A percentile compares a stretch with the other conserved stretches of the same genome.
These are phyloP conservation scores for Magnaporthiopsis incrustans DNA, from an alignment of 2,329 filamentous ascomycete genomes.

Conservation along the genomic window DNA sequence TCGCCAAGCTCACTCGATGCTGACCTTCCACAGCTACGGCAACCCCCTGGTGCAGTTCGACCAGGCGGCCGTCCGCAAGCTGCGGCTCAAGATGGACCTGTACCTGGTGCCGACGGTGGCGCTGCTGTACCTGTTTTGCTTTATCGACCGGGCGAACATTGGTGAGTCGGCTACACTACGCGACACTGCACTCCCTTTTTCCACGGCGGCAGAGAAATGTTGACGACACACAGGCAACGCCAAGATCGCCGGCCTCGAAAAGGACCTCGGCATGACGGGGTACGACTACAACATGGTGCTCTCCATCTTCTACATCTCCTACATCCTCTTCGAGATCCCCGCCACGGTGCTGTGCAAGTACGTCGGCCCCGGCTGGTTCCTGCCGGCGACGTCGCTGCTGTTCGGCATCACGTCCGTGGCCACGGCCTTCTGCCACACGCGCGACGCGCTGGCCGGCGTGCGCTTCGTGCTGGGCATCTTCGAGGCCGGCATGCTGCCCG, in stretches of 20 bases:
- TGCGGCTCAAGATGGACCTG: slow-evolving; percentile 58
- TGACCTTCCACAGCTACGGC: slow-evolving; percentile 31
- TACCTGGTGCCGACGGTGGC: slow-evolving; percentile 58
- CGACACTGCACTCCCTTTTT: too few species aligned
- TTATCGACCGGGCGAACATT: slow-evolving; percentile 68
- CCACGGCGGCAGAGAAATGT: too few species aligned
- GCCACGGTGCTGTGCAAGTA: slow-evolving; percentile 61
- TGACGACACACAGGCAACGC: slow-evolving; percentile 61
- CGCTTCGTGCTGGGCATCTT: slow-evolving; percentile 62
- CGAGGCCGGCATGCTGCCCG: slow-evolving; percentile 66
- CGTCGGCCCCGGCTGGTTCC: slow-evolving; percentile 64
- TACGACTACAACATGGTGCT: slow-evolving; percentile 65
- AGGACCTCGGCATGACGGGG: slow-evolving; percentile 48
- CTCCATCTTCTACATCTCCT: slow-evolving; percentile 63
- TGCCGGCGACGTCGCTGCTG: slow-evolving; percentile 51
- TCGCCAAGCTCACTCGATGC: neutral
- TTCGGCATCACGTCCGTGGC: slow-evolving; percentile 58
- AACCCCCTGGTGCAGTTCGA: slow-evolving; percentile 46
- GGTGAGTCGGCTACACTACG: slow-evolving; percentile 34
- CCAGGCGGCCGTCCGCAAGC: slow-evolving; percentile 43
- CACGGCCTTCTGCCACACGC: slow-evolving; percentile 55
- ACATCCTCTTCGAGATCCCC: slow-evolving; percentile 67
- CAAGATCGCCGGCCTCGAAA: slow-evolving; percentile 54
- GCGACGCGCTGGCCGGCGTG: slow-evolving; percentile 42
- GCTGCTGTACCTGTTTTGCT: slow-evolving; percentile 63